Percentiles rank a stretch among this genome's conserved stretches.
Conservation (phyloP, 2,329 filamentous ascomycete species). For the Akanthomyces lecanii region DNA sequence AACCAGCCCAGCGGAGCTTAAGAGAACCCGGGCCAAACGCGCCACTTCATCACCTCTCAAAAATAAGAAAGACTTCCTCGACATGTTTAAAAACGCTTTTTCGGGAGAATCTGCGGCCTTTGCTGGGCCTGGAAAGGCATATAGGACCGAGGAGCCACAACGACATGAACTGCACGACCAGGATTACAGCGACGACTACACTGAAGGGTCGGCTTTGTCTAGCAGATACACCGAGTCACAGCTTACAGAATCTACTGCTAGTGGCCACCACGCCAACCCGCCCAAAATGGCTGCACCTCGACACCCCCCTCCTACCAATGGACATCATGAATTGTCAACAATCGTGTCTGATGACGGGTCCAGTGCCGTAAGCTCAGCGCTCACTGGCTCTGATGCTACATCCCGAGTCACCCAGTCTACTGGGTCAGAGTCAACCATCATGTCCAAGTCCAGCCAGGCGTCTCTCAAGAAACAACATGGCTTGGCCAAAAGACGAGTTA, state of each 20-base stretch:
- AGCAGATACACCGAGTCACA: constrained; percentile 15
- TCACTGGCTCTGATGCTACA: constrained; percentile 43
- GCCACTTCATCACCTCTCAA: constrained; percentile 46
- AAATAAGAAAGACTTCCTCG: constrained; percentile 50
- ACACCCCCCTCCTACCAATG: constrained; percentile 48
- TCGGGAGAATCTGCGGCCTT: constrained; percentile 54
- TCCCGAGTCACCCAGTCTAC: constrained; percentile 47
- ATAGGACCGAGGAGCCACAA: constrained; percentile 45
- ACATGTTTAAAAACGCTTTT: constrained; percentile 58
- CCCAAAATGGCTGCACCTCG: constrained; percentile 32
- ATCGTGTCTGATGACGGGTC: constrained; percentile 51
- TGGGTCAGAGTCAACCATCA: constrained; percentile 48
- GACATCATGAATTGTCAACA: constrained; percentile 53
- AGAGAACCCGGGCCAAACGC: constrained; percentile 54
- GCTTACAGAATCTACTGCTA: constrained; percentile 12
- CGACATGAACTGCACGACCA: constrained; percentile 27
- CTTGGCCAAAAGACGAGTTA: constrained; percentile 69
- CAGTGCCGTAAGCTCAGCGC: constrained; percentile 30
- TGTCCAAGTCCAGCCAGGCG: constrained; percentile 44
- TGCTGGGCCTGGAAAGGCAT: constrained; percentile 42
- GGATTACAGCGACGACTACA: constrained; percentile 23
- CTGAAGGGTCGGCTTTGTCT: constrained; percentile 21
- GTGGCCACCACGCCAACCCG: constrained; percentile 5
- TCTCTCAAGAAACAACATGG: constrained; percentile 39
- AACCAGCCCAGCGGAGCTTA: constrained; percentile 40